Percentiles rank a stretch among this genome's conserved stretches.
These are phyloP conservation scores for Hippophae tibetana DNA, from an alignment of 306 rosid genomes.

Conservation along the genomic window DNA sequence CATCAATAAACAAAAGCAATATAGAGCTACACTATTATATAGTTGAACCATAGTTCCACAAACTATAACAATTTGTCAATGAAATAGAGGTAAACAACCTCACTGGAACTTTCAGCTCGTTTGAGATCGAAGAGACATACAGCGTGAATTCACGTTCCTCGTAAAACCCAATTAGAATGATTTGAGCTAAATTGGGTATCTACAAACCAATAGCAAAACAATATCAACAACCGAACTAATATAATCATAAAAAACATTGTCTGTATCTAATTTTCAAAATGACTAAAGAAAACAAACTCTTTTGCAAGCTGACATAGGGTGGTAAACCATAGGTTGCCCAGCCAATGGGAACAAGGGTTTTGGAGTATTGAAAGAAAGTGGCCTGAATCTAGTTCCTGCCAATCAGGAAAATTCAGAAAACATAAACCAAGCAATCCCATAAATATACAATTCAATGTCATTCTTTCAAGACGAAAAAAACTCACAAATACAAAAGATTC, in stretches of 20 bases:
- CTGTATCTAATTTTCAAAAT: conserved; percentile 1
- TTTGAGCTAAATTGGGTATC: conserved; percentile 82
- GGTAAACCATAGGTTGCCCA: conserved; percentile 97
- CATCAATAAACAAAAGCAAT: conserved; percentile 8
- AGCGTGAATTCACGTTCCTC: conserved; percentile 90
- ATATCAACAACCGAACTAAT: background rate
- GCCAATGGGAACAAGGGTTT: conserved; percentile 97
- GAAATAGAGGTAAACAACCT: conserved; percentile 33
- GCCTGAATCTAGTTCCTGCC: conserved; percentile 89
- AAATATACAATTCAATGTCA: background rate
- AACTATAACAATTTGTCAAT: background rate
- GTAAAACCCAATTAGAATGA: conserved; percentile 83
- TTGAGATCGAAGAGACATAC: conserved; percentile 79
- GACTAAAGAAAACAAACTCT: conserved; percentile 37
- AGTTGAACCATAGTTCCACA: background rate
- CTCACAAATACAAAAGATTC: background rate
- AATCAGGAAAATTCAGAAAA: conserved; percentile 8
- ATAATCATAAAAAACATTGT: background rate
- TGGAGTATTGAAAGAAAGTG: conserved; percentile 78
- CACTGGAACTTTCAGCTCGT: conserved; percentile 82
- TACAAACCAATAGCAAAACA: conserved; percentile 24
- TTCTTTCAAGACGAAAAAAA: background rate
- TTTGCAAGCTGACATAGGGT: conserved; percentile 92
- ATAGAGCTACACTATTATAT: conserved; percentile 1
- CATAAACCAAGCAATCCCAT: background rate